Base-by-base conservation (phyloP, 352 stramenopile genomes). In the Globisporangium polare region DNA sequence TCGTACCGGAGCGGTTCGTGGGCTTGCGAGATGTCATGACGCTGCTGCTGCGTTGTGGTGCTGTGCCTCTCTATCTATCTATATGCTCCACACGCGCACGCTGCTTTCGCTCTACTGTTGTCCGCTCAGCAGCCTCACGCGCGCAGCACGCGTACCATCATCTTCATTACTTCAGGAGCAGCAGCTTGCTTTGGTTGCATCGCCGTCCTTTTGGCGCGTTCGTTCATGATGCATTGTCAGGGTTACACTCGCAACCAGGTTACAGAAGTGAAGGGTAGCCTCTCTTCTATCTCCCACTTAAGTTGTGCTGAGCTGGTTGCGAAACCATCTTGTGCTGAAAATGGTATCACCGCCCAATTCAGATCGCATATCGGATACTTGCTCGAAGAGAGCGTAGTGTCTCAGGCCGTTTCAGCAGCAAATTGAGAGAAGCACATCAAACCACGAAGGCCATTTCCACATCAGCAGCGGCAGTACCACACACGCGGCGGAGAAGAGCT, bases 11-110 rank as follows among this genome's bases (percentile, higher is more conserved):
- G 15, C 47, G 49, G 5, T 58, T 37, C 46, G 47, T 47, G 17
- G 43, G 13, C 43, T 62, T 62, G 56, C 56, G 56, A n/a, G 43
- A 62, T 20, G 43, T 29, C 56, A 62, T 62, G 29, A 5, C 2
- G 12, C 17, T 24, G n/a, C 2, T 2, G 2, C 47, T 35, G 47
- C 8, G 4, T 7, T 27, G 8, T 17, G 2, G n/a, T 20, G 29
- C 7, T n/a, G n/a, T 3, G 8, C 1, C 18, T 29, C 29, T 41
- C 29, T 56, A 43, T 41, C 24, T 27, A 26, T n/a, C 37, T 43
- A 17, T n/a, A 43, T 18, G n/a, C n/a, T n/a, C n/a, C n/a, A n/a
- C n/a, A 15, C 46, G 8, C 46, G 22, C 24, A 35, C 9, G 29
- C 29, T 10, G 29, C 29, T 8, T 8, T 35, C 22, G 15, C 3